phyloP scores from a whole-genome alignment of 169 alveolate genomes.

The Miamiensis avidus region DNA sequence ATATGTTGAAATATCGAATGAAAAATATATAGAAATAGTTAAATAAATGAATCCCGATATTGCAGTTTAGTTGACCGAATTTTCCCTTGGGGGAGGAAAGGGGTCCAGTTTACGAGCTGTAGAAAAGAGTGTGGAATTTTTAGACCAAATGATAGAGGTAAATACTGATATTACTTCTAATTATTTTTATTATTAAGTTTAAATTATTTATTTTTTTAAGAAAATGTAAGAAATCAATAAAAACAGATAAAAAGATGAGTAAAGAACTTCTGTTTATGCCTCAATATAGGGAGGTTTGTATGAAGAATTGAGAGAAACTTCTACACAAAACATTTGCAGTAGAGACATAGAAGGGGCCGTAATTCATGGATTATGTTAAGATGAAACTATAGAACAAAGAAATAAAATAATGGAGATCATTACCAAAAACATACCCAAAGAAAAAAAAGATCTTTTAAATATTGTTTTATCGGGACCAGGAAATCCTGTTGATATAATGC shows the following conservation, averaged over 20 bases:
- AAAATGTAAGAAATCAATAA: background rate
- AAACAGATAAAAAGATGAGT: background rate
- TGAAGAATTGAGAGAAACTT: conserved; percentile 20
- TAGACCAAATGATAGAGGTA: conserved; percentile 3
- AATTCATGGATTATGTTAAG: conserved; percentile 6
- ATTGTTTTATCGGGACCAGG: conserved; percentile 16
- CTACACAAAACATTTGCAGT: conserved; percentile 3
- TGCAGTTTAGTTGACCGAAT: conserved; percentile 10
- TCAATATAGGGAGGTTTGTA: conserved; percentile 17
- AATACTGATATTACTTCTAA: background rate
- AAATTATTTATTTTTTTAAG: background rate
- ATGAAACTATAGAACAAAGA: conserved; percentile 6
- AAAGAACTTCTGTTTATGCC: conserved; percentile 3
- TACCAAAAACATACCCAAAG: background rate
- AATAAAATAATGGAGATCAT: background rate
- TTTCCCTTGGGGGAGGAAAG: conserved; percentile 9
- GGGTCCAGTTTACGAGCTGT: conserved; percentile 13
- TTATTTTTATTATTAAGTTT: background rate
- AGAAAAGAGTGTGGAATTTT: conserved; percentile 18
- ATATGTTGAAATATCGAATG: conserved; percentile 12
- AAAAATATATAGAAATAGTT: conserved; percentile 3
- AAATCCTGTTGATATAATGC: background rate
- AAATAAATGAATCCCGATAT: conserved; percentile 23
- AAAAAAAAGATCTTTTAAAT: background rate
- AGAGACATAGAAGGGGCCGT: conserved; percentile 20